Evolutionary conservation across 2,329 filamentous ascomycete species (phyloP).

Genomic region (Trichophyton verrucosum): DNA sequence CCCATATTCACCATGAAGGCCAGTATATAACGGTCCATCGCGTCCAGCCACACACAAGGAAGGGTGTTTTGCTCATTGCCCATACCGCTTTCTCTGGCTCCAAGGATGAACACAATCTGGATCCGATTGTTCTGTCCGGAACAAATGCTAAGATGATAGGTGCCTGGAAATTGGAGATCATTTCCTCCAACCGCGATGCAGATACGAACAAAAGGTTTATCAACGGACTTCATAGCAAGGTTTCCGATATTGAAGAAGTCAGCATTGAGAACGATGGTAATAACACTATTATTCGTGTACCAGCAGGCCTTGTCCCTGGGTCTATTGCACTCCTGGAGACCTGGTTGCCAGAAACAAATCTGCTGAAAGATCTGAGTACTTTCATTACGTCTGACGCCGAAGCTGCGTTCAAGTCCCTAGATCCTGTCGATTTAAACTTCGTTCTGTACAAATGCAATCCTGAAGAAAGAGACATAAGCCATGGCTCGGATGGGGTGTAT

Average conservation of each 20-base stretch:
- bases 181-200: slow-evolving; percentile 48
- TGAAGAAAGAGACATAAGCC: slow-evolving; percentile 70
- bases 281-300: slow-evolving; percentile 67
- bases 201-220: slow-evolving; percentile 55
- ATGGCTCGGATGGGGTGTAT: slow-evolving; percentile 75
- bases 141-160: slow-evolving; percentile 78
- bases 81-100: slow-evolving; percentile 93
- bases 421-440: slow-evolving; percentile 78
- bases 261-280: slow-evolving; percentile 58
- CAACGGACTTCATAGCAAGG: slow-evolving; percentile 70
- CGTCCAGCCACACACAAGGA: slow-evolving; percentile 81
- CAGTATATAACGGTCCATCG: slow-evolving; percentile 95
- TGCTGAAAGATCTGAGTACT: slow-evolving; percentile 68
- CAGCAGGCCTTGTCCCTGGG: slow-evolving; percentile 76
- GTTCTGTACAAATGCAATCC: slow-evolving; percentile 82
- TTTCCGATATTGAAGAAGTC: slow-evolving; percentile 61
- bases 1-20: slow-evolving; percentile 89
- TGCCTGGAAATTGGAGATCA: slow-evolving; percentile 79
- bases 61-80: slow-evolving; percentile 89
- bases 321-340: slow-evolving; percentile 94
- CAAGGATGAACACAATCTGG: slow-evolving; percentile 69
- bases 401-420: slow-evolving; percentile 61
- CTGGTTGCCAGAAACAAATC: slow-evolving; percentile 80
- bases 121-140: slow-evolving; percentile 65
- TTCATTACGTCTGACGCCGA: slow-evolving; percentile 74